Evolutionary conservation across 768 basidiomycete genomes (phyloP).

Genomic region (Ephemerocybe angulata): DNA sequence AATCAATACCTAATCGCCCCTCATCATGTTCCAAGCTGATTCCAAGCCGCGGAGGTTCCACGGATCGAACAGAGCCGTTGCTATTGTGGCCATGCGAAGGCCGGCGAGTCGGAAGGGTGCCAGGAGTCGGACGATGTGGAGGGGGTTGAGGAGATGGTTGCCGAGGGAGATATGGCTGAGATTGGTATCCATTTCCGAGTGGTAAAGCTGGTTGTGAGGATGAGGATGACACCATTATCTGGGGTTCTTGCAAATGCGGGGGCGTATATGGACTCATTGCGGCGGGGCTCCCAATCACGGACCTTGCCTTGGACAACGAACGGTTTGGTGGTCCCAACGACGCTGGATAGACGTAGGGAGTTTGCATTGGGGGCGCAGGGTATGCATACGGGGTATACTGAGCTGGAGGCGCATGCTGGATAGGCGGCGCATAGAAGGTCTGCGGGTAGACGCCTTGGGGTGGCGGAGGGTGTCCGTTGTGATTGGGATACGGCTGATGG

Average conservation of each 20-base stretch:
- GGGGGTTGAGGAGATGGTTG: conserved; percentile 25
- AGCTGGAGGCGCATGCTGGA: conserved; percentile 20
- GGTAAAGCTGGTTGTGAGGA: conserved; percentile 53
- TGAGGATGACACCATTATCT: conserved; percentile 44
- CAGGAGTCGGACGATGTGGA: conserved; percentile 25
- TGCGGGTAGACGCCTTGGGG: conserved; percentile 32
- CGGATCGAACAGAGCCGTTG: conserved; percentile 18
- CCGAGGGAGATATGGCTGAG: conserved; percentile 50
- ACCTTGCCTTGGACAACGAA: conserved; percentile 45
- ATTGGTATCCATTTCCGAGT: conserved; percentile 78
- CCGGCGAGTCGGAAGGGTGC: conserved; percentile 10
- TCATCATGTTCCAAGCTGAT: conserved; percentile 52
- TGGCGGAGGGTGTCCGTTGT: conserved; percentile 17
- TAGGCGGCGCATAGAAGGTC: conserved; percentile 34
- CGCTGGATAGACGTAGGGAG: conserved; percentile 14
- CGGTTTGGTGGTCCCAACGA: conserved; percentile 36
- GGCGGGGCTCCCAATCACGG: conserved; percentile 41
- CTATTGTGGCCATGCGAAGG: conserved; percentile 23
- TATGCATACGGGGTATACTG: conserved; percentile 22
- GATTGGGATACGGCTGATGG: conserved; percentile 13
- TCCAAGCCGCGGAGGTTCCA: conserved; percentile 34
- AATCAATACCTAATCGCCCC: conserved; percentile 58
- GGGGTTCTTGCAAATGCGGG: conserved; percentile 43
- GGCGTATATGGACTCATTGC: conserved; percentile 38
- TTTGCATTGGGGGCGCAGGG: conserved; percentile 19